A percentile compares a stretch with the other conserved stretches of the same genome.
phyloP scores from a whole-genome alignment of 192 early-diverging fungal genomes.

The Diversispora epigaea region DNA sequence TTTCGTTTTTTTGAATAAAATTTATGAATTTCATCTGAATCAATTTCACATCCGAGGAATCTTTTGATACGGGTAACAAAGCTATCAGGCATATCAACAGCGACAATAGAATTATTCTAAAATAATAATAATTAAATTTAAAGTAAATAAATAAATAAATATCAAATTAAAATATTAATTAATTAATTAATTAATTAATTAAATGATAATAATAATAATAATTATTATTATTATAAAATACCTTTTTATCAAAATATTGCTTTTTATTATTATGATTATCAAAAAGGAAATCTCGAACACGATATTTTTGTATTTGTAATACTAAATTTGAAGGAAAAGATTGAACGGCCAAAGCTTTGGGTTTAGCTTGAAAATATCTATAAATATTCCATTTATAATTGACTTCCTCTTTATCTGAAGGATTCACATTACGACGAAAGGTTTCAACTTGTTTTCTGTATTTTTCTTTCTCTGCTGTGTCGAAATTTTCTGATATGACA shows the following conservation, averaged over 20 bases:
- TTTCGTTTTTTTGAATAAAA: too few species aligned
- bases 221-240: not conserved
- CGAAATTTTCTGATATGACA: constrained; percentile 65
- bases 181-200: not conserved
- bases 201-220: not conserved
- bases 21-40: too few species aligned
- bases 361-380: constrained; percentile 50
- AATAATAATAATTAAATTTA: too few species aligned
- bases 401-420: constrained; percentile 37
- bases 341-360: constrained; percentile 47
- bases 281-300: constrained; percentile 48
- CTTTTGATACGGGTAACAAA: too few species aligned
- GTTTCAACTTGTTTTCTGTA: constrained; percentile 49
- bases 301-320: constrained; percentile 48
- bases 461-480: constrained; percentile 56
- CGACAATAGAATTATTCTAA: too few species aligned
- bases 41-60: too few species aligned
- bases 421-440: constrained; percentile 38
- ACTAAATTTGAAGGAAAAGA: constrained; percentile 46
- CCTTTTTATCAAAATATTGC: not conserved
- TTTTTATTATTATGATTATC: constrained; percentile 34
- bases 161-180: not conserved
- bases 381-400: constrained; percentile 55
- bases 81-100: too few species aligned
- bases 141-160: too few species aligned